These are phyloP conservation scores for Suillus decipiens DNA, from an alignment of 768 basidiomycete genomes.

Conservation along the genomic window DNA sequence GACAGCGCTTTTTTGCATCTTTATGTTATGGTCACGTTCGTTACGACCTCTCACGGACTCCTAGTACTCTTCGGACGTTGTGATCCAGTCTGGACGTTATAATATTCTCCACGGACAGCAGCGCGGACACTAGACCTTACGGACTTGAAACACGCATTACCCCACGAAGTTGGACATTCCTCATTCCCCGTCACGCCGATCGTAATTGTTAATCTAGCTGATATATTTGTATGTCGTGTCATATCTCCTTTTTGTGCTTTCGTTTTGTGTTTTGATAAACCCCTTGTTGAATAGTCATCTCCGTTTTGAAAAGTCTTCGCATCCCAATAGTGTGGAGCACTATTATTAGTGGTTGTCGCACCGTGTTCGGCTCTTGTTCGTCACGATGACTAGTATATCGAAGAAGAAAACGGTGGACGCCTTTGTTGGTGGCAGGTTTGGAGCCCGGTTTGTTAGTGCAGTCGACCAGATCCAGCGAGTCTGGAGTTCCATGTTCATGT, in stretches of 20 bases:
- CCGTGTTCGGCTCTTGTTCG: constrained; percentile 13
- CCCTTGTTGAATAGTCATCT: constrained; percentile 3
- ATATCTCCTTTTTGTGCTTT: constrained; percentile 12
- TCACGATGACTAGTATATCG: background rate
- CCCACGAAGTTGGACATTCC: constrained; percentile 13
- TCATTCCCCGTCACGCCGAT: constrained; percentile 5
- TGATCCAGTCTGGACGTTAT: constrained; percentile 5
- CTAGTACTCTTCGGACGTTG: constrained; percentile 17
- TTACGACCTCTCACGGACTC: constrained; percentile 29
- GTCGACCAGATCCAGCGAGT: background rate
- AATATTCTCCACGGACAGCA: constrained; percentile 18
- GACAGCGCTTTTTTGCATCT: constrained; percentile 15
- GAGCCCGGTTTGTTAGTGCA: background rate
- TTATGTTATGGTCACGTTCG: constrained; percentile 20
- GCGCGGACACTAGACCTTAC: constrained; percentile 25
- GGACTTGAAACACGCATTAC: constrained; percentile 23
- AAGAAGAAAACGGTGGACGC: background rate
- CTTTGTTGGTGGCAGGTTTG: background rate
- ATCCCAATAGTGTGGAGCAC: background rate
- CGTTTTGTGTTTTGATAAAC: constrained; percentile 12
- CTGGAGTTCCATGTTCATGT: background rate
- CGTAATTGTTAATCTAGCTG: constrained; percentile 31
- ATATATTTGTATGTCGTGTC: constrained; percentile 28
- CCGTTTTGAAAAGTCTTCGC: constrained; percentile 8
- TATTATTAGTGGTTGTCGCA: constrained; percentile 3